Evolutionary conservation across 768 basidiomycete species (phyloP), one percentile per base, ranked within the genome.

Genomic region (Leucosporidium scottii): DNA sequence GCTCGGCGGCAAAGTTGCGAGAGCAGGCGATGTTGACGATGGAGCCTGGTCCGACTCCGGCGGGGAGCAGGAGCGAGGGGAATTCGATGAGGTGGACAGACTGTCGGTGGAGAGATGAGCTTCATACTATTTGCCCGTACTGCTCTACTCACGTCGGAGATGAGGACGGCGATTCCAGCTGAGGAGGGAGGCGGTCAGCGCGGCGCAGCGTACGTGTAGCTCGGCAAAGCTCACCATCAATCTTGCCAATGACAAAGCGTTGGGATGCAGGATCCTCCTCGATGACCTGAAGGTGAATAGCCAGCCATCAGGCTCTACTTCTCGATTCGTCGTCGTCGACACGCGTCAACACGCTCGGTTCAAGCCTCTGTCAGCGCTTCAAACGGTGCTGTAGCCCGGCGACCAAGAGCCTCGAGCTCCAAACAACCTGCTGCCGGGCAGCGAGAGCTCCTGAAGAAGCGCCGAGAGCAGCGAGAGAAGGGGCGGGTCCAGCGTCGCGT

Each of bases 81-180:
- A 98, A 99, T 79, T 99, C 94, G 74, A 99, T 94, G 47, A 98
- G 83, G 76, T 98, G 94, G 23, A 93, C 93, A 91, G 91, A 21
- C 94, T 93, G 20, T 17, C 76, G 1, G 12, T 15, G 31, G 25
- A 21, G 47, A 44, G 27, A n/a, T 25, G 8, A 28, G 53, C 30
- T 8, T 9, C 27, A 49, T 2, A 34, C 20, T 17, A 10, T 25
- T 2, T 30, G 8, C 31, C 4, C 3, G 4, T 27, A 17, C 47
- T 30, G 27, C 51, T 23, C n/a, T 8, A 47, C 70, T 20, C 8
- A 64, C 71, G 61, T 75, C 72, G 18, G 74, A 75, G 59, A 76
- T 73, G 56, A 76, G 71, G 47, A 75, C 72, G 31, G 75, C 75
- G 58, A 75, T 72, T 7, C 75, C 75, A 5, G 75, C 74, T 67